phyloP scores from a whole-genome alignment of 1,139 yeast genomes.

The Suhomyces taliae region DNA sequence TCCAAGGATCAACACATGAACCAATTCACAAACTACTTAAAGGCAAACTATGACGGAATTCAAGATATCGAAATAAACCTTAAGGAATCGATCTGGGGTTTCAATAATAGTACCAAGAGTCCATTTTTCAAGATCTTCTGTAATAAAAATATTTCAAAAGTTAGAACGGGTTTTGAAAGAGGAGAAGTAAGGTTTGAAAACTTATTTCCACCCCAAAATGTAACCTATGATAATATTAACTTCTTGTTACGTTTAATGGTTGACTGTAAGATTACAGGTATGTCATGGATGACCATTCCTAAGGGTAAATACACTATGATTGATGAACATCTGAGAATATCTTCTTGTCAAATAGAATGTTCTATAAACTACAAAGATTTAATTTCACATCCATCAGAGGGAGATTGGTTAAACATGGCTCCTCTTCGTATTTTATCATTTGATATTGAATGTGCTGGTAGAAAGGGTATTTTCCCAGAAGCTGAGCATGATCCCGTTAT shows the following conservation, averaged over 20 bases:
- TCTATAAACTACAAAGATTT: slow-evolving; percentile 65
- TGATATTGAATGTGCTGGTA: slow-evolving; percentile 98
- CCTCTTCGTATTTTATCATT: slow-evolving; percentile 91
- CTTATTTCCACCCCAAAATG: slow-evolving; percentile 57
- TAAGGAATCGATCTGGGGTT: slow-evolving; percentile 95
- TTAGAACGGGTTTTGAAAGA: slow-evolving; percentile 79
- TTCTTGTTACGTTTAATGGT: slow-evolving; percentile 86
- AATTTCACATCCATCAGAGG: slow-evolving; percentile 83
- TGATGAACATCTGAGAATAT: slow-evolving; percentile 39
- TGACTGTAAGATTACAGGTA: slow-evolving; percentile 89
- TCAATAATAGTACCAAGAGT: slow-evolving; percentile 69
- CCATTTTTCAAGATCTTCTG: slow-evolving; percentile 79
- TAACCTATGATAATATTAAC: slow-evolving; percentile 87
- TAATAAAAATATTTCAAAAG: slow-evolving; percentile 61
- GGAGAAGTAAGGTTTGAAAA: slow-evolving; percentile 73
- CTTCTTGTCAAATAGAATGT: slow-evolving; percentile 87
- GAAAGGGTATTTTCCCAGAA: slow-evolving; percentile 96
- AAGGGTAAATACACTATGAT: slow-evolving; percentile 61
- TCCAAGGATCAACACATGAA: slow-evolving; percentile 52
- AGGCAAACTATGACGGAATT: slow-evolving; percentile 55
- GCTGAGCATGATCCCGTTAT: slow-evolving; percentile 92
- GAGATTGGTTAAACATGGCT: slow-evolving; percentile 91
- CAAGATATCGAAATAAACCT: slow-evolving; percentile 60
- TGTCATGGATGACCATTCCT: slow-evolving; percentile 97
- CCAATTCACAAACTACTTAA: slow-evolving; percentile 50